phyloP scores from a whole-genome alignment of 116 monocot genomes.

The Posidonia oceanica region DNA sequence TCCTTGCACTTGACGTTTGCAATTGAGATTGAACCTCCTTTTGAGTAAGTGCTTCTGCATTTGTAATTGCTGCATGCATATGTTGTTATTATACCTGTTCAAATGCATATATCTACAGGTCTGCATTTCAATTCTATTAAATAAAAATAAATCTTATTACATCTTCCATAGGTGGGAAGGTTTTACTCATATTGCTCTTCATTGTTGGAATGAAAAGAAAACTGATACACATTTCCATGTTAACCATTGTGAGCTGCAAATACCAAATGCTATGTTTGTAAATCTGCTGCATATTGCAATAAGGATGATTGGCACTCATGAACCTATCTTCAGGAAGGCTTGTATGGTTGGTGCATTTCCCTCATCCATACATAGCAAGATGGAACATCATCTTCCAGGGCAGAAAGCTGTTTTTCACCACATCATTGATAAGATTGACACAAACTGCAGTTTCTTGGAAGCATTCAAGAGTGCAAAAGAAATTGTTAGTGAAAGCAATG shows the following conservation, averaged over 20 bases:
- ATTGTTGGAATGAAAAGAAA: slow-evolving; percentile 59
- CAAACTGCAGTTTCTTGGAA: slow-evolving; percentile 33
- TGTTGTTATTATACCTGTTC: not conserved
- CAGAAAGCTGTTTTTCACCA: slow-evolving; percentile 36
- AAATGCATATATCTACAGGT: not conserved
- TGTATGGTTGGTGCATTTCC: slow-evolving; percentile 57
- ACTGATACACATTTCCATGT: slow-evolving; percentile 12
- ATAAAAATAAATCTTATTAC: not conserved
- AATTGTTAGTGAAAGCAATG: slow-evolving; percentile 24
- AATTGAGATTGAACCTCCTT: slow-evolving; percentile 90
- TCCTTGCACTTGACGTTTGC: slow-evolving; percentile 88
- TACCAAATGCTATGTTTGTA: slow-evolving; percentile 19
- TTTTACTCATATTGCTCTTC: slow-evolving; percentile 68
- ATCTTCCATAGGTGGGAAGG: slow-evolving; percentile 74
- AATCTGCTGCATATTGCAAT: slow-evolving; percentile 58
- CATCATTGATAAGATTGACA: slow-evolving; percentile 33
- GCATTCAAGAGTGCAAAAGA: slow-evolving; percentile 23
- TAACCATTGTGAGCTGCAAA: slow-evolving; percentile 9
- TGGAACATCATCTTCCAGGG: not conserved
- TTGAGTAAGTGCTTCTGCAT: slow-evolving; percentile 57
- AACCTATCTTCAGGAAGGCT: slow-evolving; percentile 55
- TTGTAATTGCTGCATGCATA: not conserved
- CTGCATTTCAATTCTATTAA: too few species aligned
- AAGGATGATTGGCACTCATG: slow-evolving; percentile 34
- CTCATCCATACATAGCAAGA: slow-evolving; percentile 6